These are phyloP conservation scores for Lathyrus aphaca DNA, from an alignment of 306 rosid genomes.

Conservation along the genomic window DNA sequence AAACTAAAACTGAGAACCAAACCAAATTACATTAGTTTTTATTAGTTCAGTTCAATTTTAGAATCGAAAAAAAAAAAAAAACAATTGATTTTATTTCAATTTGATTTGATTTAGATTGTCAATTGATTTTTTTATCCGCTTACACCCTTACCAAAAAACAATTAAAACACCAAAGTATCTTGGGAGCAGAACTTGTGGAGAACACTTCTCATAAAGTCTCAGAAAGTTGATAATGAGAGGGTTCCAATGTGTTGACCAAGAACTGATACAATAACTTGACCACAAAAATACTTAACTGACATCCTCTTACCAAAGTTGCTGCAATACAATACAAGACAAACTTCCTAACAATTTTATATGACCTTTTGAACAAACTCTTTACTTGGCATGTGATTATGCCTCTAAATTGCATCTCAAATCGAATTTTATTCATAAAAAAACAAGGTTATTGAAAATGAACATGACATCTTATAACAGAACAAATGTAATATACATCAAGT, in stretches of 20 bases:
- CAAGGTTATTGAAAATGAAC: constrained; percentile 20
- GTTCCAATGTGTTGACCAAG: constrained; percentile 15
- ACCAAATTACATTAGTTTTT: no score
- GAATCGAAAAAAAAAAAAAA: no score
- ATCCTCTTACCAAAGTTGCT: constrained; percentile 6
- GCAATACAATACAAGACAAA: neutral
- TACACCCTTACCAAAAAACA: no score
- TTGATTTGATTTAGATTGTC: no score
- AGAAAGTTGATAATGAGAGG: no score
- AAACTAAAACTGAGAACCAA: no score
- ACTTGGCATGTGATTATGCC: constrained; percentile 34
- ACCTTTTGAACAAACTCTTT: neutral
- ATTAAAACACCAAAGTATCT: no score
- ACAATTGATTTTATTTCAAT: no score
- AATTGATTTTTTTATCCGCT: no score
- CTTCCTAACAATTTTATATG: neutral
- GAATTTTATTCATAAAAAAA: constrained; percentile 16
- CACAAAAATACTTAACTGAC: neutral
- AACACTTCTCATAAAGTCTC: no score
- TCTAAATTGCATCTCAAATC: constrained; percentile 19
- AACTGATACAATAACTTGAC: neutral
- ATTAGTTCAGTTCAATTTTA: no score
- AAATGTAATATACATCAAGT: constrained; percentile 13
- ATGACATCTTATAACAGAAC: constrained; percentile 23
- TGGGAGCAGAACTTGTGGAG: no score